These are phyloP conservation scores for Alternaria dauci DNA, from an alignment of 2,329 filamentous ascomycete species.

Conservation along the genomic window DNA sequence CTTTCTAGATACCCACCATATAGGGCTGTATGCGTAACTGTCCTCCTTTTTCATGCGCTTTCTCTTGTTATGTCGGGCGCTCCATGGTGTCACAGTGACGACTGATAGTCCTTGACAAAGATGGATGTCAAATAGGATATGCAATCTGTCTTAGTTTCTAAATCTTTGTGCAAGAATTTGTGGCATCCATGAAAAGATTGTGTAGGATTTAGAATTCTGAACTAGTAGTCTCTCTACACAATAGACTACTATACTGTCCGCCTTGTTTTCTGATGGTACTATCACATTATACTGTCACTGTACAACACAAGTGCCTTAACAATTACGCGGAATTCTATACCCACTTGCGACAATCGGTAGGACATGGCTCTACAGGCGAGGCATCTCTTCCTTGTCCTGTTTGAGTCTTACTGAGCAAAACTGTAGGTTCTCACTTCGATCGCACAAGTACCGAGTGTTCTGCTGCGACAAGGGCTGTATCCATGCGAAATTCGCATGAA, in stretches of 20 bases:
- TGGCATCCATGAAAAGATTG: background rate
- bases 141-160: too few species aligned
- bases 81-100: too few species aligned
- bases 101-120: too few species aligned
- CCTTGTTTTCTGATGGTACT: background rate
- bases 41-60: too few species aligned
- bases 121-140: too few species aligned
- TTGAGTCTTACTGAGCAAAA: too few species aligned
- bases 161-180: background rate
- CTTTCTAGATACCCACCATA: slow-evolving; percentile 10
- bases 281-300: background rate
- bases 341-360: background rate
- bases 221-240: background rate
- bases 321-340: background rate
- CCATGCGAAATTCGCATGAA: background rate
- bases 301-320: background rate
- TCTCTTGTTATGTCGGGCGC: too few species aligned
- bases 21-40: slow-evolving; percentile 5
- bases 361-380: background rate
- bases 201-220: background rate
- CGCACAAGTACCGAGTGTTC: too few species aligned
- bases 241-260: too few species aligned
- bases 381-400: background rate
- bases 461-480: background rate
- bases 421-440: background rate